Percentiles rank a stretch among this genome's conserved stretches.
These are phyloP conservation scores for Hortiboletus rubellus DNA, from an alignment of 1,284 basidiomycete species.

Conservation along the genomic window DNA sequence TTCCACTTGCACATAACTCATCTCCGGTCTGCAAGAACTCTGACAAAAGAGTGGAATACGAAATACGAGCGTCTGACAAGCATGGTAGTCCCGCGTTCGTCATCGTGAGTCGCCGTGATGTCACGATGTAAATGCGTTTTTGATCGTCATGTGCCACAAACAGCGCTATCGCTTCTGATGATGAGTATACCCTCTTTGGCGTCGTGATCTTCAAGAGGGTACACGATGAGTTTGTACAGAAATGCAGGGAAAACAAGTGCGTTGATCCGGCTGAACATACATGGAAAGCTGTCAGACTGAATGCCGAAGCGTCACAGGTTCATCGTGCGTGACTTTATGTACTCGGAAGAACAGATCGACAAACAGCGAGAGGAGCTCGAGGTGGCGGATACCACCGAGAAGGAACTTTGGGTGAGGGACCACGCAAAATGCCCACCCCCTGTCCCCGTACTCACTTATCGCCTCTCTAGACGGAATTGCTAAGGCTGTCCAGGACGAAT, in stretches of 20 bases:
- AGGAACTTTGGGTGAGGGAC: slow-evolving; percentile 89
- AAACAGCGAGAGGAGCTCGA: slow-evolving; percentile 85
- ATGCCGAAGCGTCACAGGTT: slow-evolving; percentile 50
- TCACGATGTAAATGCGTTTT: slow-evolving; percentile 20
- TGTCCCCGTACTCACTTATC: slow-evolving; percentile 2
- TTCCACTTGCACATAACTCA: slow-evolving; percentile 8
- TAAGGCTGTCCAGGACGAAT: slow-evolving; percentile 92
- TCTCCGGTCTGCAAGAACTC: slow-evolving; percentile 53
- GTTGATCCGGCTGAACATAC: slow-evolving; percentile 12
- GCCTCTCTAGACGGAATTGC: slow-evolving; percentile 77
- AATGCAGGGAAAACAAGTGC: slow-evolving; percentile 94
- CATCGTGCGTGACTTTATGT: slow-evolving; percentile 93
- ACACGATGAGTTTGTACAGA: slow-evolving; percentile 92
- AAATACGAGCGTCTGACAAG: slow-evolving; percentile 87
- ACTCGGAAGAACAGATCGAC: slow-evolving; percentile 80
- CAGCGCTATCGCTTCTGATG: slow-evolving; percentile 76
- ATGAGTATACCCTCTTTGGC: slow-evolving; percentile 86
- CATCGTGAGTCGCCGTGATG: slow-evolving; percentile 56
- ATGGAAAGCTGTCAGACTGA: slow-evolving; percentile 18
- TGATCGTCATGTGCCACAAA: slow-evolving; percentile 18
- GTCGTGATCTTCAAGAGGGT: slow-evolving; percentile 92
- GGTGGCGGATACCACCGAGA: slow-evolving; percentile 83
- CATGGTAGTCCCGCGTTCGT: slow-evolving; percentile 97
- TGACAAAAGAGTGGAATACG: slow-evolving; percentile 84
- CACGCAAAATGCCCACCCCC: neutral